These are phyloP conservation scores for Crepidotus variabilis DNA, from an alignment of 768 basidiomycete species.

Conservation along the genomic window DNA sequence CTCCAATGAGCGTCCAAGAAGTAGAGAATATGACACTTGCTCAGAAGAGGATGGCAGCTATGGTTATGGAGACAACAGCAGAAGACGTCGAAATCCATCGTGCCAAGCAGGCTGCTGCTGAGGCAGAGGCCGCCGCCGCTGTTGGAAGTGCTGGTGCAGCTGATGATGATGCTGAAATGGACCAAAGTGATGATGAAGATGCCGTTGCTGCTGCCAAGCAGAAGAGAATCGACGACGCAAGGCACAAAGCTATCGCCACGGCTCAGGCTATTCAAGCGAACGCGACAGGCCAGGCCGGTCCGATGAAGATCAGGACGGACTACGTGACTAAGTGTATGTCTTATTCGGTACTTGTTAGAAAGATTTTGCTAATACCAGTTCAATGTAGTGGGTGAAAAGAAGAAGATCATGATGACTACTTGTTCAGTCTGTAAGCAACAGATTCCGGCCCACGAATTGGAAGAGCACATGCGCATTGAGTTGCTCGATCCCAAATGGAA, in stretches of 20 bases:
- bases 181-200: slow-evolving; percentile 82
- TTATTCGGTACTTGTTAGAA: slow-evolving; percentile 1
- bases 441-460: slow-evolving; percentile 91
- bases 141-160: slow-evolving; percentile 57
- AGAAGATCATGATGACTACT: slow-evolving; percentile 72
- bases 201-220: slow-evolving; percentile 56
- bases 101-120: slow-evolving; percentile 79
- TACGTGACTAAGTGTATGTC: slow-evolving; percentile 89
- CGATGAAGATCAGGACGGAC: slow-evolving; percentile 94
- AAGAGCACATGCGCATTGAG: slow-evolving; percentile 99
- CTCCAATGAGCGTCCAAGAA: slow-evolving; percentile 95
- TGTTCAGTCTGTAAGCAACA: slow-evolving; percentile 96
- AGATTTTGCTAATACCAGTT: slow-evolving; percentile 3
- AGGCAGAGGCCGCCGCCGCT: slow-evolving; percentile 80
- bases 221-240: slow-evolving; percentile 70
- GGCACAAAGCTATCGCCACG: slow-evolving; percentile 65
- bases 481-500: slow-evolving; percentile 98
- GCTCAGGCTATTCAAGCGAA: slow-evolving; percentile 80
- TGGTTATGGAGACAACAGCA: slow-evolving; percentile 94
- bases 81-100: slow-evolving; percentile 84
- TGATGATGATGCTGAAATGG: slow-evolving; percentile 71
- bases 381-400: slow-evolving; percentile 59
- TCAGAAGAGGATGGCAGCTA: slow-evolving; percentile 96
- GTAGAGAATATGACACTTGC: slow-evolving; percentile 95
- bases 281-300: slow-evolving; percentile 66